These are phyloP conservation scores for Suhomyces panamericanus DNA, from an alignment of 1,139 yeast species.

Conservation along the genomic window DNA sequence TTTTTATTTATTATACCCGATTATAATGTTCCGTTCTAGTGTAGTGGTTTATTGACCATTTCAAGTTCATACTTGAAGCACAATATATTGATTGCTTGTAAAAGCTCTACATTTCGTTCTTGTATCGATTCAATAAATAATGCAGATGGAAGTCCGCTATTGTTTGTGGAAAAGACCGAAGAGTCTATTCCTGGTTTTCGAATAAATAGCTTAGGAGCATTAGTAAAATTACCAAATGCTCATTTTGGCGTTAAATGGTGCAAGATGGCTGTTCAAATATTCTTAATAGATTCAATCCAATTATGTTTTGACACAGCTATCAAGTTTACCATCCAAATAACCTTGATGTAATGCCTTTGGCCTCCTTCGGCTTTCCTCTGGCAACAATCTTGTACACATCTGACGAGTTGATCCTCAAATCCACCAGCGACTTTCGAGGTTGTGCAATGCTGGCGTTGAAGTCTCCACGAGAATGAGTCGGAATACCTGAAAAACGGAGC, in stretches of 20 bases:
- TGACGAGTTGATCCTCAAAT: conserved; percentile 12
- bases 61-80: too few relatives aligned
- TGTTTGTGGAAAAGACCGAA: not conserved
- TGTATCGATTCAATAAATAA: not conserved
- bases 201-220: too few relatives aligned
- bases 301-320: not conserved
- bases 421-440: conserved; percentile 4
- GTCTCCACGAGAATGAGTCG: not conserved
- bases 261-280: too few relatives aligned
- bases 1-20: too few relatives aligned
- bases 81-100: too few relatives aligned
- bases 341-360: conserved; percentile 14
- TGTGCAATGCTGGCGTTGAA: not conserved
- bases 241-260: too few relatives aligned
- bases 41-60: too few relatives aligned
- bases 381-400: conserved; percentile 19
- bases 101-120: not conserved
- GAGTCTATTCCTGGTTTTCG: too few relatives aligned
- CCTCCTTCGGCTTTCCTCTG: conserved; percentile 4
- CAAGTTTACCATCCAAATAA: conserved; percentile 16
- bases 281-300: not conserved
- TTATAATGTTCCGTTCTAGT: too few relatives aligned
- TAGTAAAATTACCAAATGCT: too few relatives aligned
- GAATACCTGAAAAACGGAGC: conserved; percentile 1
- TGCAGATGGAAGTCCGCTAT: not conserved